phyloP scores from a whole-genome alignment of 2,329 filamentous ascomycete genomes.

The Diaporthe longicolla region DNA sequence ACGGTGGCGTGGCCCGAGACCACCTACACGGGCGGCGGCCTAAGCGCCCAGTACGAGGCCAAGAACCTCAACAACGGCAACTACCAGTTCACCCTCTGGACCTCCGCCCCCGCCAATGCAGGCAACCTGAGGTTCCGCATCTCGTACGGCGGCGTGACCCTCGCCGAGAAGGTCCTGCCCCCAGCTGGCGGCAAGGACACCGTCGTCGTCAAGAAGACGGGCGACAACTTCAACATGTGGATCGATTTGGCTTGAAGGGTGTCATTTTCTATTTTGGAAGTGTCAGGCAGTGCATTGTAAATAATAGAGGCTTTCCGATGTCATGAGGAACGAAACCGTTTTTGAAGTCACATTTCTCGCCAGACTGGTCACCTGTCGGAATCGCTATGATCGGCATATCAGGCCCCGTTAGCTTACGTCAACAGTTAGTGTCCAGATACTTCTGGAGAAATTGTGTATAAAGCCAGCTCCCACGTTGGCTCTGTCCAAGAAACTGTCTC shows the following conservation, averaged over 20 bases:
- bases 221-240: constrained; percentile 13
- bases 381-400: not conserved
- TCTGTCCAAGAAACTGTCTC: no score
- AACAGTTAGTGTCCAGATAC: no score
- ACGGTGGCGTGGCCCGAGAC: constrained; percentile 4
- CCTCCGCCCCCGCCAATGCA: not conserved
- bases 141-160: not conserved
- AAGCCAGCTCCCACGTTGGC: no score
- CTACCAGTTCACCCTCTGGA: constrained; percentile 15
- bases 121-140: constrained; percentile 8
- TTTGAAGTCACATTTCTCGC: not conserved
- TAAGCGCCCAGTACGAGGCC: constrained; percentile 2
- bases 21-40: not conserved
- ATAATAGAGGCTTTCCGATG: not conserved
- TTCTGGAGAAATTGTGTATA: not conserved
- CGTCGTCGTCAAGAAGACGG: constrained; percentile 1
- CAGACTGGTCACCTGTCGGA: not conserved
- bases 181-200: not conserved
- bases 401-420: no score
- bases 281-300: not conserved
- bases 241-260: not conserved
- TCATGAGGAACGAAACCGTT: not conserved
- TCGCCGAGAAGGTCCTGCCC: not conserved
- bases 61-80: constrained; percentile 9
- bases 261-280: not conserved